Base-by-base conservation (phyloP, 768 basidiomycete species). In the Lactarius sp. region DNA sequence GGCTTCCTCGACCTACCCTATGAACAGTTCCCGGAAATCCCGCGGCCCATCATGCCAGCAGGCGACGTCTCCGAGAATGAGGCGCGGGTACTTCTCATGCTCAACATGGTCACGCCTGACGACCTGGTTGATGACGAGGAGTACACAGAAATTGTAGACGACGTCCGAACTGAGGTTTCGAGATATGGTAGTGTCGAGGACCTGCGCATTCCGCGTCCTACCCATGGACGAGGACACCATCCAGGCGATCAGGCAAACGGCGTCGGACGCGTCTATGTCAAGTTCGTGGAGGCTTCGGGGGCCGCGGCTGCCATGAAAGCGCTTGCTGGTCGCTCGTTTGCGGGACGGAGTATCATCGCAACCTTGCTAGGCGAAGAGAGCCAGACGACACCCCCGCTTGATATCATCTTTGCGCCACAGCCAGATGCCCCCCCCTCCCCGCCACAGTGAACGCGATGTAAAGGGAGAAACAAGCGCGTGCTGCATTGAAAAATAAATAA, bases 81-180 rank as follows among this genome's bases (percentile, higher is more conserved):
- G 56, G 83, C 88, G 59, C 86, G 92, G 42, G 94, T 97, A 71
- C 82, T 99, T 70, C 88, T 98, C 73, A 90, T 99, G 88, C 78
- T 99, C 71, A 99, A 98, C 82, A 99, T 99, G 97, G 94, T 99
- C 67, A 91, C 90, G 0, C 74, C 91, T 1, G 97, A 99, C 51
- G 97, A 99, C 71, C 83, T 99, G 52, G 74, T 82, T 18, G 87
- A 93, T 70, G 96, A 98, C 72, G 79, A 87, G 64, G 97, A 99
- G 71, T 99, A 97, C 73, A 85, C 85, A 27, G 97, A 99, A 70
- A 83, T 99, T 62, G 86, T 91, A 65, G 94, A 97, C 72, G 97
- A 99, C 72, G 86, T 98, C 73, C 92, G 88, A 72, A 88, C 93
- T 60, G 94, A 98, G 76, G 94, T 90, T 69, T 80, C 80, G 8